Conservation (phyloP, 768 basidiomycete genomes). For the Epithele typhae region DNA sequence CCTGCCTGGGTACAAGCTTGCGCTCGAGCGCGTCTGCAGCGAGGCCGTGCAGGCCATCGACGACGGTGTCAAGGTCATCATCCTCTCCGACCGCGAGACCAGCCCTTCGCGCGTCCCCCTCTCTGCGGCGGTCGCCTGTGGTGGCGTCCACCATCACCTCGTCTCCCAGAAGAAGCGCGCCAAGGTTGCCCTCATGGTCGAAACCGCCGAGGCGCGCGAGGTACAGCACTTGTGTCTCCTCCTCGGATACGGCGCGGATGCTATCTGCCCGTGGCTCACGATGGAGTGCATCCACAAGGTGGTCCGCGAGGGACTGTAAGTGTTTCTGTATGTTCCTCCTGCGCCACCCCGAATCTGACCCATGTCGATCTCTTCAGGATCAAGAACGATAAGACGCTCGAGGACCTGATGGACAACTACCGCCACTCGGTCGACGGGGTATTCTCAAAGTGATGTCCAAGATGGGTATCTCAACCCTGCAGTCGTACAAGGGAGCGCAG, state of each 20-base stretch:
- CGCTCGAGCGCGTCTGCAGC: slow-evolving; percentile 85
- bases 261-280: slow-evolving; percentile 92
- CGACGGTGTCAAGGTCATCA: slow-evolving; percentile 90
- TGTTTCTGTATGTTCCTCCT: slow-evolving; percentile 13
- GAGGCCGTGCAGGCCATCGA: slow-evolving; percentile 92
- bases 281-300: slow-evolving; percentile 96
- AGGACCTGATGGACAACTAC: slow-evolving; percentile 81
- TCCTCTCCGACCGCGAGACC: slow-evolving; percentile 87
- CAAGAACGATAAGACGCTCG: slow-evolving; percentile 73
- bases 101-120: slow-evolving; percentile 76
- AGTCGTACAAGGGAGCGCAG: slow-evolving; percentile 98
- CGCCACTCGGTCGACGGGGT: slow-evolving; percentile 86
- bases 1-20: slow-evolving; percentile 83
- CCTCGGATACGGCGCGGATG: slow-evolving; percentile 97
- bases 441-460: slow-evolving; percentile 99
- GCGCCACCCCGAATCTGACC: neutral
- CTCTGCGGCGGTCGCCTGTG: slow-evolving; percentile 87
- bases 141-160: slow-evolving; percentile 95
- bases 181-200: slow-evolving; percentile 90
- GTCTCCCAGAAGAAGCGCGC: slow-evolving; percentile 89
- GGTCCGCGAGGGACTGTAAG: slow-evolving; percentile 84
- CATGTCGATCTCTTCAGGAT: slow-evolving; percentile 42
- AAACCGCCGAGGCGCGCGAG: slow-evolving; percentile 97
- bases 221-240: slow-evolving; percentile 97
- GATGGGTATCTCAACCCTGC: slow-evolving; percentile 98